A percentile compares a stretch with the other conserved stretches of the same genome.
These are phyloP conservation scores for Neopestalotiopsis rosae DNA, from an alignment of 2,329 filamentous ascomycete genomes.

Conservation along the genomic window DNA sequence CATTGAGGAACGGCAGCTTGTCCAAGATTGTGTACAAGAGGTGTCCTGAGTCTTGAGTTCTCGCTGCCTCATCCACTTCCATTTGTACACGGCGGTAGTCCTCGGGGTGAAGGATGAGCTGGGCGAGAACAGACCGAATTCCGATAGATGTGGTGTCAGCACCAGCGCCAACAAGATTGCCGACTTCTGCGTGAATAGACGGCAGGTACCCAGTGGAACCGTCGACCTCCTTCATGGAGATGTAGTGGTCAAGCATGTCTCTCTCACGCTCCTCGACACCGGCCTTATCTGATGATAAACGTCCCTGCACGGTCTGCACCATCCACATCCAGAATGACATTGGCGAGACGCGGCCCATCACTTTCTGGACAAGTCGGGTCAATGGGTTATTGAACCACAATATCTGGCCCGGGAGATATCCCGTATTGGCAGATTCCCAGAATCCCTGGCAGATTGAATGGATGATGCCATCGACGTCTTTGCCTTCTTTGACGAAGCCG, in stretches of 20 bases:
- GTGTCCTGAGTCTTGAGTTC: background rate
- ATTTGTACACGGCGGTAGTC: background rate
- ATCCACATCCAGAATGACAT: background rate
- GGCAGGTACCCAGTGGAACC: background rate
- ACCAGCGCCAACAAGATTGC: background rate
- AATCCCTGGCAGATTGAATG: background rate
- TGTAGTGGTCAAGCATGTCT: background rate
- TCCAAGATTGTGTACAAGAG: background rate
- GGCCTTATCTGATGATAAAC: background rate
- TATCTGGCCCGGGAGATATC: background rate
- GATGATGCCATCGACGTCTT: background rate
- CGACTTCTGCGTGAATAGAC: background rate
- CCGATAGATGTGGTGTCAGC: constrained; percentile 3
- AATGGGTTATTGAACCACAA: constrained; percentile 1
- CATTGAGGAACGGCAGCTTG: background rate
- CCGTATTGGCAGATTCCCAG: background rate
- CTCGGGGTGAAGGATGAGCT: background rate
- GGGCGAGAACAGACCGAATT: background rate
- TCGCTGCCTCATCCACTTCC: background rate
- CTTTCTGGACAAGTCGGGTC: background rate
- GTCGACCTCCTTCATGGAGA: background rate
- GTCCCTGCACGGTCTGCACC: background rate
- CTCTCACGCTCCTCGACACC: background rate
- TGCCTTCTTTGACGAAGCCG: background rate
- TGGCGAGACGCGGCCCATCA: background rate